Evolutionary conservation across 495 filamentous ascomycete species (phyloP), one percentile per base, ranked within the genome.

Genomic region (Patellaria atrata): DNA sequence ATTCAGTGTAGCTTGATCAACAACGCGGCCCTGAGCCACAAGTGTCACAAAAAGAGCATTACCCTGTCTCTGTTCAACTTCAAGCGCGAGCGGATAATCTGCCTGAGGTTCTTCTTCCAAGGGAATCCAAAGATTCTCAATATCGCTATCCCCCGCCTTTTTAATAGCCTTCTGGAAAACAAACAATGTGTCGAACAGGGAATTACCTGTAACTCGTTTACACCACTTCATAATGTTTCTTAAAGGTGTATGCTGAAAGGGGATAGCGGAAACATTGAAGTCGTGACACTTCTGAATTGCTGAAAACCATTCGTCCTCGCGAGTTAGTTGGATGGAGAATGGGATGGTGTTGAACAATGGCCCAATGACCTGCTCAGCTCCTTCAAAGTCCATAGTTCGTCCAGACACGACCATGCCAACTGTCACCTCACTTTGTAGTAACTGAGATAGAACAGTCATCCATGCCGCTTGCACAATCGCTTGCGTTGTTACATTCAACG

Each of bases 271-370:
- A 3, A 63, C 62, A 51, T 80, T 79, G 48, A 70, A 76, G 1
- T 66, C 53, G 40, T 83, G 77, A 43, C 73, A 71, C 28, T 51
- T 52, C 12, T 48, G 54, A 14, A 79, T 53, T 1, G 78, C 43
- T 1, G 61, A 59, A 9, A 51, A 40, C 64, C 66, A 74, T 6
- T 57, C 71, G 11, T 64, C 57, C n/a, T 55, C 31, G 11, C 55
- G 43, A 17, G 57, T 47, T 6, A 68, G 35, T 6, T 64, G 50
- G 9, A 75, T 51, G 23, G 63, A 56, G 47, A 77, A 79, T 5
- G 86, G 82, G 0, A 94, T 61, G 0, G 86, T 94, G 54, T 94
- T 96, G 64, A 96, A 92, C 3, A 93, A 53, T 0, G 87, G 87
- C 0, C 89, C 89, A 33, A 86, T 69, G 5, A 79, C 67, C 6